Evolutionary conservation across 1,284 basidiomycete species (phyloP), one percentile per base, ranked within the genome.

Genomic region (Phylloporus sp.): DNA sequence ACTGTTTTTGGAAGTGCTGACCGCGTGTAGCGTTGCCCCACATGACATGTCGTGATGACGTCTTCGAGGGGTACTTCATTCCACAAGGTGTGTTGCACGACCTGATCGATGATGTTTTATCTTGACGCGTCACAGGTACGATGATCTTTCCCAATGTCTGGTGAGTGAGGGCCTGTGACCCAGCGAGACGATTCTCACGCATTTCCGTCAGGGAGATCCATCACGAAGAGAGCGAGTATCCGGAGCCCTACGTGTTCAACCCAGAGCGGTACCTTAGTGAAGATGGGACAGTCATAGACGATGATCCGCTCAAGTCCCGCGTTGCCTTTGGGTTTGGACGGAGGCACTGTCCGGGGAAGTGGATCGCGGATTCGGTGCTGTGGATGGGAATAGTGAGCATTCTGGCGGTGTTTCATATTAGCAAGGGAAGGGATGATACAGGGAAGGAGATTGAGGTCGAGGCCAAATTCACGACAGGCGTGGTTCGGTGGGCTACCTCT

Each of bases 331-430:
- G 74, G 31, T 77, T 77, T 39, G 73, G 73, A 52, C 72, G 73
- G 51, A 70, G 77, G 56, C 72, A 77, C 57, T 78, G 76, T 52
- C 73, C 76, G 32, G 76, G 76, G 2, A 72, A 77, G 57, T 73
- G 69, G 66, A 68, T 79, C 26, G 76, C 75, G 17, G 76, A 78
- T 44, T 69, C 74, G 13, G 46, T 76, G 11, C 32, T 79, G 15
- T 79, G 77, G 72, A 76, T 74, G 57, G 74, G 70, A 1, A 70
- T 75, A 3, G 76, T 70, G 49, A 68, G 71, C n/a, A 70, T 78
- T 39, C 60, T 79, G 31, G 67, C 77, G 17, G 60, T 70, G 20
- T 71, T 79, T 46, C 62, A 60, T 8, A 62, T 79, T 4, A 67
- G 63, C 12, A 74, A 70, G 58, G 55, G 56, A 24, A 76, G 64